Base-by-base conservation (phyloP, 148 eudicot genomes). In the Silene latifolia region DNA sequence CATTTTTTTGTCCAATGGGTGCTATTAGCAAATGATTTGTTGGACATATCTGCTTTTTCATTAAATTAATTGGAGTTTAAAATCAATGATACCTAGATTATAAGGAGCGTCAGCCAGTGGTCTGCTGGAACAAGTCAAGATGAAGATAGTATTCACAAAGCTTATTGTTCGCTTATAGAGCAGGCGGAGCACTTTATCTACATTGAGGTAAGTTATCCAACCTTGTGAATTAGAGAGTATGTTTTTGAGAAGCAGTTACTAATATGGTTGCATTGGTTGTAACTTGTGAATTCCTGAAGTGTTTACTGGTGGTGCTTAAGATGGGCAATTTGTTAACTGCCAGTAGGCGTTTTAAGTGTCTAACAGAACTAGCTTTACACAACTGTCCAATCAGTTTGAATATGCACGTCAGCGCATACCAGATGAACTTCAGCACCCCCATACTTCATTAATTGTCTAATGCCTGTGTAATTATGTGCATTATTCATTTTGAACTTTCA, bases 71-170 rank as follows among this genome's bases (percentile, higher is more conserved):
- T 63, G 62, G n/a, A 65, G 15, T 44, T 48, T 72, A 69, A 65
- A 25, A 67, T 54, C 32, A 15, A n/a, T 72, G 63, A 64, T 77
- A 29, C 67, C 29, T 77, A 95, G 98, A 80, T 96, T 80, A 78
- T 96, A 78, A 87, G 99, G 79, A 96, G 99, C 76, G 99, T 88
- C 77, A 88, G 98, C 76, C 94, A 89, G 59, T 96, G 99, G 99
- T 96, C 99, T 62, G 98, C 97, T 78, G 99, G 99, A 72, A 92
- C 98, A 76, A 89, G 89, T 82, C 97, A 92, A 86, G 83, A 84
- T 80, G 99, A 96, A 88, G 99, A 90, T 20, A 96, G 99, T 74
- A 96, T 96, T 81, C 99, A 96, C 80, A 86, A 62, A 78, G 97
- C 99, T 77, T 92, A 96, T 69, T 89, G 96, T 82, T 89, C 91